phyloP scores from a whole-genome alignment of 768 basidiomycete genomes.

The Lactifluus hygrophoroides region DNA sequence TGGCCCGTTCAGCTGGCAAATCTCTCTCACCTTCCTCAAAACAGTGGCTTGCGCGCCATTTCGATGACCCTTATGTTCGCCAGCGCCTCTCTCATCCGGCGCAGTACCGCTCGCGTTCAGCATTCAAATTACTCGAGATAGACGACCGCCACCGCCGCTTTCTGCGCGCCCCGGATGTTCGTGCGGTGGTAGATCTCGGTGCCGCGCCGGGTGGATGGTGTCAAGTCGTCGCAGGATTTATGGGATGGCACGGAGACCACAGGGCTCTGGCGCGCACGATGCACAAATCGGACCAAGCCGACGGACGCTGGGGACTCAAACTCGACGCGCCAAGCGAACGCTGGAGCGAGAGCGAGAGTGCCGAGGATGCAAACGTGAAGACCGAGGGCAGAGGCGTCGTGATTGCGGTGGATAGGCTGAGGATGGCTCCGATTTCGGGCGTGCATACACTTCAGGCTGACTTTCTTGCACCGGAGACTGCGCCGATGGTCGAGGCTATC shows the following conservation, averaged over 20 bases:
- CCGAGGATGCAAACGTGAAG: neutral
- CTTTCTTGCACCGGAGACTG: conserved; percentile 56
- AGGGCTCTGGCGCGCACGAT: conserved; percentile 4
- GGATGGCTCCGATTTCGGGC: conserved; percentile 61
- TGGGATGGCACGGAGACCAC: conserved; percentile 40
- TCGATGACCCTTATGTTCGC: conserved; percentile 62
- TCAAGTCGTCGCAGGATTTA: conserved; percentile 62
- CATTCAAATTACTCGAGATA: conserved; percentile 87
- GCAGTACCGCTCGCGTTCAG: conserved; percentile 74
- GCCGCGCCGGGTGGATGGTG: conserved; percentile 94
- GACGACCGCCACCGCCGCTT: conserved; percentile 48
- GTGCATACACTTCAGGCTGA: conserved; percentile 69
- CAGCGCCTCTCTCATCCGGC: conserved; percentile 36
- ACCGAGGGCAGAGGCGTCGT: conserved; percentile 39
- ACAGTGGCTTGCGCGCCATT: conserved; percentile 64
- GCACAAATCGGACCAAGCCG: neutral
- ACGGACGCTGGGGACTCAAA: conserved; percentile 9
- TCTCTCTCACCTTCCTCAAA: conserved; percentile 32
- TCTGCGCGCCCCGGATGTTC: conserved; percentile 42
- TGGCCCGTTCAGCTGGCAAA: conserved; percentile 1
- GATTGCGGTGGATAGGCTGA: conserved; percentile 75
- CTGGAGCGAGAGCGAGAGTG: neutral
- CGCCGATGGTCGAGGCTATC: conserved; percentile 34
- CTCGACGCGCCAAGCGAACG: neutral
- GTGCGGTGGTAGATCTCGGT: conserved; percentile 75